Conservation (phyloP, 2,329 filamentous ascomycete species). For the Talaromyces amestolkiae region DNA sequence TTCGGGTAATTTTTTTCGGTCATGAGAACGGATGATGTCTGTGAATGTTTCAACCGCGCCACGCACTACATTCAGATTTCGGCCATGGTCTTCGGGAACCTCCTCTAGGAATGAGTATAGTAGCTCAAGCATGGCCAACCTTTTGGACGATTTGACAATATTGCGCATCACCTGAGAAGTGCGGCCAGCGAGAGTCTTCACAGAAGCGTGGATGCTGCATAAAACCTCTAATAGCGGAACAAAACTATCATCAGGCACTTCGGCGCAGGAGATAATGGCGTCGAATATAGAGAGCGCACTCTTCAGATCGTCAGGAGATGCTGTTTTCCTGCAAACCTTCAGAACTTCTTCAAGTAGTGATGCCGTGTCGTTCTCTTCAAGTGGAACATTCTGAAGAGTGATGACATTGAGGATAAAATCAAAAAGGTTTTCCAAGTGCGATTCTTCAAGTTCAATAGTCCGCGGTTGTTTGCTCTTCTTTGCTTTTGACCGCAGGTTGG, state of each 20-base stretch:
- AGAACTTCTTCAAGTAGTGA: conserved; percentile 39
- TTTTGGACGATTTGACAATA: conserved; percentile 39
- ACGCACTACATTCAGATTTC: conserved; percentile 42
- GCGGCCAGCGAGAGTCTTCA: conserved; percentile 43
- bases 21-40: conserved; percentile 41
- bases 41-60: conserved; percentile 43
- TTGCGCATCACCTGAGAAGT: conserved; percentile 44
- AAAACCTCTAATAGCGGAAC: conserved; percentile 40
- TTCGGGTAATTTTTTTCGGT: conserved; percentile 39
- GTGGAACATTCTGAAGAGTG: conserved; percentile 41
- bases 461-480: conserved; percentile 37
- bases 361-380: conserved; percentile 36
- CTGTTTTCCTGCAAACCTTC: conserved; percentile 42
- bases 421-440: conserved; percentile 36
- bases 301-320: conserved; percentile 42
- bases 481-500: conserved; percentile 36
- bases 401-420: conserved; percentile 44
- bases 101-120: conserved; percentile 39
- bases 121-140: conserved; percentile 39
- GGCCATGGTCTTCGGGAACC: conserved; percentile 32
- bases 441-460: conserved; percentile 35
- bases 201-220: conserved; percentile 46
- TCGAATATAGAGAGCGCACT: conserved; percentile 43
- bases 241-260: conserved; percentile 40
- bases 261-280: conserved; percentile 42